Conservation (phyloP, 345 rosid species). For the Citrus sp. region DNA sequence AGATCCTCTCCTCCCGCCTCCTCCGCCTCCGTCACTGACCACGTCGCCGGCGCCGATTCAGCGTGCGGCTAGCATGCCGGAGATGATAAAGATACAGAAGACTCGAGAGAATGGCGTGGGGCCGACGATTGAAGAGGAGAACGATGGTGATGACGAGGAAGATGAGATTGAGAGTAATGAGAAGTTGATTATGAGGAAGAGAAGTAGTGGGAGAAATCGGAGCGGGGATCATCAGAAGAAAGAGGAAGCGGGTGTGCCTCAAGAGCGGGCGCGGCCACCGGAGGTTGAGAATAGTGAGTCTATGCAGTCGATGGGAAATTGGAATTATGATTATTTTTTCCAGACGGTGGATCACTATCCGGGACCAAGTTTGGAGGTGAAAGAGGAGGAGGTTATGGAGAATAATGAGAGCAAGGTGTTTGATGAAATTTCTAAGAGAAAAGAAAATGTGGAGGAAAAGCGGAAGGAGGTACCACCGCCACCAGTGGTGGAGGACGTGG, state of each 20-base stretch:
- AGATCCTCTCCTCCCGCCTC: constrained; percentile 41
- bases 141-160: constrained; percentile 46
- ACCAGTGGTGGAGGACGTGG: background rate
- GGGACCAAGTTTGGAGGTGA: constrained; percentile 56
- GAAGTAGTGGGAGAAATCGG: constrained; percentile 45
- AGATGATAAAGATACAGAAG: constrained; percentile 61
- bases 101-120: constrained; percentile 34
- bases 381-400: constrained; percentile 21
- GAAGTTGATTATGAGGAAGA: constrained; percentile 47
- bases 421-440: constrained; percentile 37
- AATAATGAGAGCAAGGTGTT: constrained; percentile 28
- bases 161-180: constrained; percentile 32
- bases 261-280: background rate
- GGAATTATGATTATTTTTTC: constrained; percentile 40
- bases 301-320: background rate
- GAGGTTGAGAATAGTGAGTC: constrained; percentile 13
- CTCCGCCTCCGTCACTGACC: constrained; percentile 23
- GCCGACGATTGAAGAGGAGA: constrained; percentile 56
- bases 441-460: constrained; percentile 21
- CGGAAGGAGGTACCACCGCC: background rate
- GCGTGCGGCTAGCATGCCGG: constrained; percentile 83
- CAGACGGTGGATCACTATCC: constrained; percentile 44
- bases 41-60: constrained; percentile 32
- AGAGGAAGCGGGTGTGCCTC: background rate
- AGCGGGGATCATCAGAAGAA: constrained; percentile 15